Evolutionary conservation across 2,329 filamentous ascomycete genomes (phyloP).

Genomic region (Penicillium italicum): DNA sequence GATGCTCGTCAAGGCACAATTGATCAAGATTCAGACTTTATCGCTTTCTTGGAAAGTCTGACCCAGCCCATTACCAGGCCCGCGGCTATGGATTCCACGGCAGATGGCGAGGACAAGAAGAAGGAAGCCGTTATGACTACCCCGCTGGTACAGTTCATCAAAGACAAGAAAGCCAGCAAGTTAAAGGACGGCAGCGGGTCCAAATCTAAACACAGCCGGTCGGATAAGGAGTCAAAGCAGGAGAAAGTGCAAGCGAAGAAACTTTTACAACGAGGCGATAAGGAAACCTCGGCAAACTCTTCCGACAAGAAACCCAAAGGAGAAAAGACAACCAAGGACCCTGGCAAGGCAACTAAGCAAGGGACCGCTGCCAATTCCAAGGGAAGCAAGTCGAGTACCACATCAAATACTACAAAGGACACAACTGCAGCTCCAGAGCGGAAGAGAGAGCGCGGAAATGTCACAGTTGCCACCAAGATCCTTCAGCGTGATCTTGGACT

Average conservation of each 20-base stretch:
- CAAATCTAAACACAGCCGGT: conserved; percentile 42
- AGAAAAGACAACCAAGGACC: conserved; percentile 62
- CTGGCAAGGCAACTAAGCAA: conserved; percentile 53
- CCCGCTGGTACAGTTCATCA: conserved; percentile 82
- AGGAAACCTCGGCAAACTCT: conserved; percentile 27
- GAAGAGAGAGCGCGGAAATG: conserved; percentile 53
- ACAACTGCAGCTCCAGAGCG: conserved; percentile 39
- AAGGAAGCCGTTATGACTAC: conserved; percentile 71
- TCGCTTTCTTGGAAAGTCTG: conserved; percentile 82
- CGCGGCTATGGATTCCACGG: conserved; percentile 45
- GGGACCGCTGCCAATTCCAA: conserved; percentile 30
- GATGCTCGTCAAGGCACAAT: conserved; percentile 91
- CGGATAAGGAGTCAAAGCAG: conserved; percentile 40
- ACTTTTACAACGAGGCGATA: conserved; percentile 40
- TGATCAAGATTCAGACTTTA: conserved; percentile 93
- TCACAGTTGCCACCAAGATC: conserved; percentile 55
- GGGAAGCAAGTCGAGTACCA: conserved; percentile 34
- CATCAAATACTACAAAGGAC: conserved; percentile 28
- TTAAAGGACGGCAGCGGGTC: conserved; percentile 57
- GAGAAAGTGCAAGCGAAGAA: conserved; percentile 44
- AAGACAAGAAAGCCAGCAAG: conserved; percentile 84
- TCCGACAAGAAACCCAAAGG: conserved; percentile 38
- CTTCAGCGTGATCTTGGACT: conserved; percentile 61
- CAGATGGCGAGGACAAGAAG: conserved; percentile 51
- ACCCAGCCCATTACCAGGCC: conserved; percentile 67